phyloP scores from a whole-genome alignment of 495 filamentous ascomycete genomes.

The Talaromyces nanjingensis region DNA sequence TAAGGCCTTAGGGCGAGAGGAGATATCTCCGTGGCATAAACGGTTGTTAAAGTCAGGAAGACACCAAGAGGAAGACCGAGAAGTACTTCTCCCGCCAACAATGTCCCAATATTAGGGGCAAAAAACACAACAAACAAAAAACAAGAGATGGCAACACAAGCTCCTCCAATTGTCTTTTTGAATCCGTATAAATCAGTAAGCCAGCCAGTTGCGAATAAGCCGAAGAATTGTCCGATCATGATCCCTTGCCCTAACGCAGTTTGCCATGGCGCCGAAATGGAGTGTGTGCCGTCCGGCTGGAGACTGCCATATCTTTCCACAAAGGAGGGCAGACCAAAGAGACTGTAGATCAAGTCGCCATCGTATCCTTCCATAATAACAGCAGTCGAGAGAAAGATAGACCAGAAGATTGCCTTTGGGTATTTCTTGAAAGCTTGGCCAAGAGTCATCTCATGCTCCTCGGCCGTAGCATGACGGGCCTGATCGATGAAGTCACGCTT shows the following conservation, averaged over 20 bases:
- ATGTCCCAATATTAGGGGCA: slow-evolving; percentile 2
- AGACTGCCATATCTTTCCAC: slow-evolving; percentile 52
- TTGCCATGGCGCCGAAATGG: slow-evolving; percentile 60
- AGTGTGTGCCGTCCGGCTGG: slow-evolving; percentile 36
- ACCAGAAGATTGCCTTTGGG: slow-evolving; percentile 42
- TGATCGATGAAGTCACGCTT: slow-evolving; percentile 4
- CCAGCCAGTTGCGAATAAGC: slow-evolving; percentile 34
- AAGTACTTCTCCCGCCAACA: slow-evolving; percentile 9
- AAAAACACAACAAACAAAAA: slow-evolving; percentile 20
- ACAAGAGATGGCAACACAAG: slow-evolving; percentile 34
- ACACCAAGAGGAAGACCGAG: slow-evolving; percentile 26
- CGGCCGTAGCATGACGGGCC: slow-evolving; percentile 12
- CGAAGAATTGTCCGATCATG: slow-evolving; percentile 20
- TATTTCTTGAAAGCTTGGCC: slow-evolving; percentile 19
- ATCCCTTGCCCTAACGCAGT: slow-evolving; percentile 54
- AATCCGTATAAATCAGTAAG: slow-evolving; percentile 36
- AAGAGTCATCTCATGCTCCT: slow-evolving; percentile 20
- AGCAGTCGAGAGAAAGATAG: slow-evolving; percentile 31
- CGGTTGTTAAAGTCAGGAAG: slow-evolving; percentile 44
- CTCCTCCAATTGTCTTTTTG: slow-evolving; percentile 52
- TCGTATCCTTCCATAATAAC: slow-evolving; percentile 49
- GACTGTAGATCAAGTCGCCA: slow-evolving; percentile 28
- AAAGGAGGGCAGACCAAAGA: slow-evolving; percentile 37
- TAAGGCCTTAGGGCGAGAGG: slow-evolving; percentile 36
- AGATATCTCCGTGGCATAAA: slow-evolving; percentile 46